phyloP scores from a whole-genome alignment of 1,139 yeast species.

The Yamadazyma diospyri region DNA sequence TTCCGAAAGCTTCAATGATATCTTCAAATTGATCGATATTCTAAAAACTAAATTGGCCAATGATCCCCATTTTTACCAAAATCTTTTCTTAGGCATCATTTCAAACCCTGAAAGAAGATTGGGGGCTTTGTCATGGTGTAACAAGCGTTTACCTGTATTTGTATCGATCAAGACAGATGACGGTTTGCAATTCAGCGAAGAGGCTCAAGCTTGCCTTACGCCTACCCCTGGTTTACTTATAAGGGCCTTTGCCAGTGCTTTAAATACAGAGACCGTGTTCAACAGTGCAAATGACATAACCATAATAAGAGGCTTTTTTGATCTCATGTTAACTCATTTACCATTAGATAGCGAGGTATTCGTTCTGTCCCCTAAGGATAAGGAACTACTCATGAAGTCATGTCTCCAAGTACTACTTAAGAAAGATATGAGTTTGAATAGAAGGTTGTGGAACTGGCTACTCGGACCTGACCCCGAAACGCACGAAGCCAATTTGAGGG shows the following conservation, averaged over 20 bases:
- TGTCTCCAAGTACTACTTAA: slow-evolving; percentile 69
- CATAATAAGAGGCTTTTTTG: slow-evolving; percentile 88
- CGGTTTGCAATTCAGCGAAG: slow-evolving; percentile 35
- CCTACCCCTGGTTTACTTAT: slow-evolving; percentile 81
- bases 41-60: slow-evolving; percentile 59
- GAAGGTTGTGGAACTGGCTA: slow-evolving; percentile 91
- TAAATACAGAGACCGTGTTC: slow-evolving; percentile 46
- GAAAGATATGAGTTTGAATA: slow-evolving; percentile 88
- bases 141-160: slow-evolving; percentile 59
- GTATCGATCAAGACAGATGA: slow-evolving; percentile 18
- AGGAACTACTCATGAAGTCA: slow-evolving; percentile 53
- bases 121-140: slow-evolving; percentile 82
- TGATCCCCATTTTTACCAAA: slow-evolving; percentile 83
- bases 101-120: slow-evolving; percentile 73
- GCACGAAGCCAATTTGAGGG: slow-evolving; percentile 14
- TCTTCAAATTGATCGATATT: slow-evolving; percentile 55
- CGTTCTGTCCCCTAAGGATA: slow-evolving; percentile 51
- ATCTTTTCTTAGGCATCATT: slow-evolving; percentile 69
- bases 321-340: slow-evolving; percentile 64
- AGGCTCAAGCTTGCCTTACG: slow-evolving; percentile 55
- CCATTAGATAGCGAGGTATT: slow-evolving; percentile 63
- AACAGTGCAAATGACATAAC: slow-evolving; percentile 50
- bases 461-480: slow-evolving; percentile 59
- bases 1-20: slow-evolving; percentile 70
- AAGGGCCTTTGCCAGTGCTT: slow-evolving; percentile 68